Evolutionary conservation across 208 protist species (phyloP).

Genomic region (Acanthamoeba culbertsoni): DNA sequence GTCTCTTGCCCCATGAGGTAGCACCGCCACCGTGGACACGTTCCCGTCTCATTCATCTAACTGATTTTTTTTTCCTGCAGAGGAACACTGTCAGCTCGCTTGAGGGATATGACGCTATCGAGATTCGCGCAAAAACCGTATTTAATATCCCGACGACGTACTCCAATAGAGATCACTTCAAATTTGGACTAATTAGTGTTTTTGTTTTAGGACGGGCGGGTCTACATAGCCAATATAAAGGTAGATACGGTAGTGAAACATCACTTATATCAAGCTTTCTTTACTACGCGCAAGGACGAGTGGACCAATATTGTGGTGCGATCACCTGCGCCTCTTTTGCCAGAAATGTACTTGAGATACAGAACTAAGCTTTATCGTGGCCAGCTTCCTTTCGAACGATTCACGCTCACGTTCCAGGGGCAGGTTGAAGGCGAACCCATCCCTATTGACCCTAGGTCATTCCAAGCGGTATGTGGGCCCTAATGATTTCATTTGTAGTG

Average conservation of each 20-base stretch:
- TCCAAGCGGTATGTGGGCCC: not conserved
- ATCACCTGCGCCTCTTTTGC: not conserved
- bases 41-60: not conserved
- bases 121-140: conserved; percentile 22
- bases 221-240: conserved; percentile 42
- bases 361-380: not conserved
- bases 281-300: conserved; percentile 14
- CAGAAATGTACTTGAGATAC: no score
- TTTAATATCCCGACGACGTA: not conserved
- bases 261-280: conserved; percentile 28
- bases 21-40: no score
- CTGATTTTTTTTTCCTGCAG: not conserved
- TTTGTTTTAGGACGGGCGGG: conserved; percentile 44
- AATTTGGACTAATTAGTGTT: no score
- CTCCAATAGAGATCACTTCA: not conserved
- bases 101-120: not conserved
- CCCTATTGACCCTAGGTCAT: not conserved
- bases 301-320: conserved; percentile 27
- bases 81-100: not conserved
- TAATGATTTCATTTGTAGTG: not conserved
- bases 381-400: conserved; percentile 26
- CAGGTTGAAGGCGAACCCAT: conserved; percentile 28
- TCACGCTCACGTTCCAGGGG: conserved; percentile 44
- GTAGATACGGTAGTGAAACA: not conserved
- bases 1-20: not conserved